Conservation (phyloP, 1,284 basidiomycete genomes). For the Ustilago shanxiensis region DNA sequence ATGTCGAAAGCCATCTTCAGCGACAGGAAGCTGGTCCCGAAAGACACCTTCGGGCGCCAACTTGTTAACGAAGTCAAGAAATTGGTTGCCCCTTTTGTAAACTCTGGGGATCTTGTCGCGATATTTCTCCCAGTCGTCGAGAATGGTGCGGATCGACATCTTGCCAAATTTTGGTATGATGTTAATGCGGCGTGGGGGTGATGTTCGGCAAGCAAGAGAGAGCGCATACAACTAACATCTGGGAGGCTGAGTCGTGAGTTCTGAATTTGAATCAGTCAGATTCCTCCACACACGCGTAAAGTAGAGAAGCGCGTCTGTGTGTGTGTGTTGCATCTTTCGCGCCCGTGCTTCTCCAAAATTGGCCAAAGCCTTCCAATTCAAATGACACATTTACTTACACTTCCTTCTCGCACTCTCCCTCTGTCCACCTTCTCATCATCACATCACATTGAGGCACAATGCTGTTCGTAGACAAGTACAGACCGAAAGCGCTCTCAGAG, state of each 20-base stretch:
- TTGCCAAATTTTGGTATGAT: neutral
- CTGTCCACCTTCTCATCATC: neutral
- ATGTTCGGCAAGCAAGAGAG: neutral
- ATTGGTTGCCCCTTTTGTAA: neutral
- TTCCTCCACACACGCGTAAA: constrained; percentile 9
- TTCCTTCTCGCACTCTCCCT: neutral
- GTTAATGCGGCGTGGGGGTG: constrained; percentile 3
- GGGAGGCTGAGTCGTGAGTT: no score
- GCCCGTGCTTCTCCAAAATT: neutral
- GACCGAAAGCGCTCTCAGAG: constrained; percentile 85
- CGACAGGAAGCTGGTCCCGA: neutral
- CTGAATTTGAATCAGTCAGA: neutral
- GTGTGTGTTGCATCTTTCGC: constrained; percentile 5
- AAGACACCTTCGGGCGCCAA: constrained; percentile 2
- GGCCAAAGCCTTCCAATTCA: constrained; percentile 1
- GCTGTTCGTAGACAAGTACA: constrained; percentile 76
- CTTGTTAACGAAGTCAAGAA: neutral
- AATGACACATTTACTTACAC: constrained; percentile 1
- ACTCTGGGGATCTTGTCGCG: neutral
- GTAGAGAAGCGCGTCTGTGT: constrained; percentile 5
- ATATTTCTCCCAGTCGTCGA: constrained; percentile 4
- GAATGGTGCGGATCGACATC: neutral
- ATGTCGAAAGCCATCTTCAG: neutral
- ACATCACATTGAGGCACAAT: constrained; percentile 26
- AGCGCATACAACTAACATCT: no score